These are phyloP conservation scores for Amphirosellinia nigrospora DNA, from an alignment of 495 filamentous ascomycete genomes.

Conservation along the genomic window DNA sequence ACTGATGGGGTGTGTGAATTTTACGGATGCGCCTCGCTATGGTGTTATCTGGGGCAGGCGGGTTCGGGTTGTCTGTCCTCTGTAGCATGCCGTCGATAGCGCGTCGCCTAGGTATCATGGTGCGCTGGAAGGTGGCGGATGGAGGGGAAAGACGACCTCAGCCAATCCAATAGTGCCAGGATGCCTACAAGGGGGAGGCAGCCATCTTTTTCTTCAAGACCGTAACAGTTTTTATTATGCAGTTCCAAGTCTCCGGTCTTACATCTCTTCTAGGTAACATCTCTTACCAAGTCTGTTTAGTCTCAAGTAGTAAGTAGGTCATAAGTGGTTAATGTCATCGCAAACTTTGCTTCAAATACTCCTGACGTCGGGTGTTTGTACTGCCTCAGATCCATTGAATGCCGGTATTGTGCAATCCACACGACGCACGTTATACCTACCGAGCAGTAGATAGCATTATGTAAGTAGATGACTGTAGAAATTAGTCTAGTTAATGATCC, in stretches of 20 bases:
- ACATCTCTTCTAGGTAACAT: background rate
- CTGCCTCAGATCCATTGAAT: background rate
- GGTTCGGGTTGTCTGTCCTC: conserved; percentile 22
- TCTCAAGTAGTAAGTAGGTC: background rate
- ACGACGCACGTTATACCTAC: background rate
- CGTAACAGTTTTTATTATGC: background rate
- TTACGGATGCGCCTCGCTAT: conserved; percentile 26
- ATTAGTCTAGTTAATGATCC: background rate
- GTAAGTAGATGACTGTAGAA: too few relatives aligned
- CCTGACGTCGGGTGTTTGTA: background rate
- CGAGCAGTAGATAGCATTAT: background rate
- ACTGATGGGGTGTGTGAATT: conserved; percentile 31
- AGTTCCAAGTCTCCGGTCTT: background rate
- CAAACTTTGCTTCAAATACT: background rate
- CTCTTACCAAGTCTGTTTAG: background rate
- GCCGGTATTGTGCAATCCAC: background rate
- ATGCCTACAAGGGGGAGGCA: conserved; percentile 11
- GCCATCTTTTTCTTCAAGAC: background rate
- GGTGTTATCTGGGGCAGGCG: conserved; percentile 17
- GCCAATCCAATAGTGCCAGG: background rate
- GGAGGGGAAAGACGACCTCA: conserved; percentile 1
- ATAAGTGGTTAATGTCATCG: background rate
- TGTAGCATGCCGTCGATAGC: conserved; percentile 18
- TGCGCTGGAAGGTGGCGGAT: conserved; percentile 20
- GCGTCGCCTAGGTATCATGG: conserved; percentile 5